Percentiles rank a stretch among this genome's conserved stretches.
These are phyloP conservation scores for Fusarium temperatum DNA, from an alignment of 2,329 filamentous ascomycete species.

Conservation along the genomic window DNA sequence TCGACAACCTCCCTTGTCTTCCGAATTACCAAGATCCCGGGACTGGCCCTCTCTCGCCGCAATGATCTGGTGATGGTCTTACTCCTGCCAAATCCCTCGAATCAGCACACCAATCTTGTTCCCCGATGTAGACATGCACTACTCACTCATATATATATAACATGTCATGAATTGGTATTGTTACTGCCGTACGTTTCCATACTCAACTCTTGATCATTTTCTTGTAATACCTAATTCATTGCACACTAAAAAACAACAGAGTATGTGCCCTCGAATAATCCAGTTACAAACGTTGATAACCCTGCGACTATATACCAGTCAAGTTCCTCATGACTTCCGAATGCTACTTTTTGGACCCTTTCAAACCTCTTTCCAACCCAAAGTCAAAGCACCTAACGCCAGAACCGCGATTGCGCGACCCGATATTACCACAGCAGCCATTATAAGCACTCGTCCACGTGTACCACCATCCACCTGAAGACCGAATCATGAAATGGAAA, in stretches of 20 bases:
- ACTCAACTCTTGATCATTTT: background rate
- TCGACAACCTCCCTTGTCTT: background rate
- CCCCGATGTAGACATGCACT: background rate
- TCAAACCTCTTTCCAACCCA: background rate
- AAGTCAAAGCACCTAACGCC: constrained; percentile 18
- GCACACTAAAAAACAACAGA: background rate
- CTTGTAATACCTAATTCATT: background rate
- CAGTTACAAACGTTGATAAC: background rate
- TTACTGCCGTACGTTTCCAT: background rate
- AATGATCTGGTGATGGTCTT: constrained; percentile 21
- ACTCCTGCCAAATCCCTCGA: background rate
- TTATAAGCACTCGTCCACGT: constrained; percentile 3
- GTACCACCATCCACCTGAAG: constrained; percentile 1
- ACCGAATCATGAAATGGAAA: background rate
- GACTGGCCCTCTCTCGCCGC: background rate
- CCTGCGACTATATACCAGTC: background rate
- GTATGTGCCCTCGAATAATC: background rate
- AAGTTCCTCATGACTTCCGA: background rate
- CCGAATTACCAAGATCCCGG: background rate
- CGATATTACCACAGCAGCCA: constrained; percentile 11
- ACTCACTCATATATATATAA: background rate
- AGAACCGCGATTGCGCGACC: constrained; percentile 6
- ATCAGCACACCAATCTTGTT: background rate
- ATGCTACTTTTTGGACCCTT: constrained; percentile 9
- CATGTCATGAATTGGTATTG: background rate